Percentiles rank a stretch among this genome's conserved stretches.
Conservation (phyloP, 345 rosid species). For the Dimocarpus longan region DNA sequence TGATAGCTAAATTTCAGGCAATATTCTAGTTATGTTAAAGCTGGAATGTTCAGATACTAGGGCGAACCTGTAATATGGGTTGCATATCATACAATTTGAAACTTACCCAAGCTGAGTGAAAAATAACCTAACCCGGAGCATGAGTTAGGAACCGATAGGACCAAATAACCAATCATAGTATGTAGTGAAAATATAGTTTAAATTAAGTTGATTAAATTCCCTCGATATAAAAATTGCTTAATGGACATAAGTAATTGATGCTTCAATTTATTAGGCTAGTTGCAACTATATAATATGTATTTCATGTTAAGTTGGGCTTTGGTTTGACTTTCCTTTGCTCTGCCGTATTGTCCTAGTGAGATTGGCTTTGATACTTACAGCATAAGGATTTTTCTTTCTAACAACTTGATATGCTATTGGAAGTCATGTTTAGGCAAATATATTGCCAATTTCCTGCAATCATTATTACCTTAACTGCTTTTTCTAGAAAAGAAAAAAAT, state of each 20-base stretch:
- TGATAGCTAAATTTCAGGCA: background rate
- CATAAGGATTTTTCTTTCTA: background rate
- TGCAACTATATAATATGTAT: background rate
- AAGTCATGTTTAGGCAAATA: background rate
- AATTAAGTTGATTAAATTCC: conserved; percentile 12
- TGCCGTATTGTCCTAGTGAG: background rate
- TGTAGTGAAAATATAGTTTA: background rate
- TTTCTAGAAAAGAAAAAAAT: background rate
- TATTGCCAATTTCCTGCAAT: conserved; percentile 10
- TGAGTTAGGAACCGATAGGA: background rate
- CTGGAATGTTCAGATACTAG: conserved; percentile 4
- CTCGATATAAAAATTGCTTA: background rate
- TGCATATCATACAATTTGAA: background rate
- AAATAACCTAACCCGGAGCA: background rate
- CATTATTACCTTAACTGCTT: background rate
- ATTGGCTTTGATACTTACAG: background rate
- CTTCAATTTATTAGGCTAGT: background rate
- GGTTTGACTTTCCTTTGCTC: background rate
- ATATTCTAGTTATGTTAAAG: background rate
- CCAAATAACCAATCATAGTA: background rate
- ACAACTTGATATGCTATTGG: background rate
- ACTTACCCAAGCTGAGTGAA: background rate
- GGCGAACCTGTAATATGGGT: background rate
- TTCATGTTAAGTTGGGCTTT: background rate
- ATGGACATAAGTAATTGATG: background rate